phyloP scores from a whole-genome alignment of 2,329 filamentous ascomycete species.

The Lithohypha guttulata region DNA sequence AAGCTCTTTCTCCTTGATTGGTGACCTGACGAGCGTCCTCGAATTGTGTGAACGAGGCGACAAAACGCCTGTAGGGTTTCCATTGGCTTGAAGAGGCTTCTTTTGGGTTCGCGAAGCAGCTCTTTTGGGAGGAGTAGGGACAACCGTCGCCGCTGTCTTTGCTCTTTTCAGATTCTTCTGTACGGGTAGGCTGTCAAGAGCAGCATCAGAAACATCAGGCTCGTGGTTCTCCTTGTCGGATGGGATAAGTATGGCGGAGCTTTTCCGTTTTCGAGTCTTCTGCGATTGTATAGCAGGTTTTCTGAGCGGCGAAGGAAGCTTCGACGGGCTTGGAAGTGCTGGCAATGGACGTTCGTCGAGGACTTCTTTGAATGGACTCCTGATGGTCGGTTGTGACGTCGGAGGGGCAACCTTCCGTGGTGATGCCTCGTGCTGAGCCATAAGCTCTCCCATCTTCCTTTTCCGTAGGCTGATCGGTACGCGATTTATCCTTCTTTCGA shows the following conservation, averaged over 20 bases:
- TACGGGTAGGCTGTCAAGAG: slow-evolving; percentile 44
- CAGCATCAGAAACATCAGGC: slow-evolving; percentile 20
- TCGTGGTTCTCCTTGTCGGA: slow-evolving; percentile 66
- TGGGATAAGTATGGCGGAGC: slow-evolving; percentile 15
- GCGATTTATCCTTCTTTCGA: slow-evolving; percentile 87
- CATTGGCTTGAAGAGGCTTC: slow-evolving; percentile 7
- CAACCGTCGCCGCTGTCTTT: slow-evolving; percentile 38
- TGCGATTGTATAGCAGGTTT: slow-evolving; percentile 8
- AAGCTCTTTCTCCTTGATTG: slow-evolving; percentile 35
- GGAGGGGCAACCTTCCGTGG: slow-evolving; percentile 32
- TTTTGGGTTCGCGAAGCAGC: slow-evolving; percentile 25
- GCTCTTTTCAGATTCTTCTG: slow-evolving; percentile 52
- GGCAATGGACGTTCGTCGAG: slow-evolving; percentile 21
- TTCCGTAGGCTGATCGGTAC: slow-evolving; percentile 72
- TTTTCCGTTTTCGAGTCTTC: slow-evolving; percentile 23
- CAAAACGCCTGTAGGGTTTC: slow-evolving; percentile 49
- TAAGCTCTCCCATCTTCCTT: slow-evolving; percentile 69
- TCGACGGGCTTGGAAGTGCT: slow-evolving; percentile 23
- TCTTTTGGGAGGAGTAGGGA: slow-evolving; percentile 28
- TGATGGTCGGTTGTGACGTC: slow-evolving; percentile 21
- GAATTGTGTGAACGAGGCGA: slow-evolving; percentile 78
- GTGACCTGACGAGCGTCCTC: slow-evolving; percentile 51
- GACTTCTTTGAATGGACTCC: not conserved
- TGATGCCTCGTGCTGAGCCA: slow-evolving; percentile 26
- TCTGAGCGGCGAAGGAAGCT: slow-evolving; percentile 7